Evolutionary conservation across 805 yeast genomes (phyloP).

Genomic region (Monosporozyma servazzii): DNA sequence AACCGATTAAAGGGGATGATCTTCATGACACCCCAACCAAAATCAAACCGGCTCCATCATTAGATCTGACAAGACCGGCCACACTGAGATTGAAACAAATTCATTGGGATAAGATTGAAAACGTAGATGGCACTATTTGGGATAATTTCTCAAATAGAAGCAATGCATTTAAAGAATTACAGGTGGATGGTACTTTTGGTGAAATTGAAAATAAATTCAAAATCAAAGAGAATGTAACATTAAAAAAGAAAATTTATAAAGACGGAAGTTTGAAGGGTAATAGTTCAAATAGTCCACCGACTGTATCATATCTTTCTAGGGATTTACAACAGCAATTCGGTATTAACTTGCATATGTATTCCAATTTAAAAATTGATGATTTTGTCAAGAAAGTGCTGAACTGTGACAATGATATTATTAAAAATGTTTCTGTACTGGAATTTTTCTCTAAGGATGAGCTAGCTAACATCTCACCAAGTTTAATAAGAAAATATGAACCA

Average conservation of each 20-base stretch:
- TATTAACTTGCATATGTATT: conserved; percentile 61
- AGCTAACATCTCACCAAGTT: conserved; percentile 46
- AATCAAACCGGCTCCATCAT: conserved; percentile 21
- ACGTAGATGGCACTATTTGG: conserved; percentile 58
- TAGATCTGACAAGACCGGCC: conserved; percentile 8
- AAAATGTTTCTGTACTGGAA: conserved; percentile 52
- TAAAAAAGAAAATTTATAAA: conserved; percentile 28
- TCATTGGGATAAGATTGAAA: conserved; percentile 72
- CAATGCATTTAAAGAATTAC: conserved; percentile 40
- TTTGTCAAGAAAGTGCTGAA: conserved; percentile 45
- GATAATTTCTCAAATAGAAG: conserved; percentile 31
- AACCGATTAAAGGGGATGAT: neutral
- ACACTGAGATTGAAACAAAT: conserved; percentile 63
- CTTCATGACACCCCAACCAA: neutral
- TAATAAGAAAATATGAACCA: conserved; percentile 52
- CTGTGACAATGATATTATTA: conserved; percentile 49
- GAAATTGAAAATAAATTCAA: conserved; percentile 53
- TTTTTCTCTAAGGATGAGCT: conserved; percentile 62
- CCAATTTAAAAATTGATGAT: conserved; percentile 43
- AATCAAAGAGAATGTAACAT: conserved; percentile 35
- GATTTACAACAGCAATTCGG: conserved; percentile 75
- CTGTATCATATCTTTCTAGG: conserved; percentile 50
- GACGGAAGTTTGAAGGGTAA: conserved; percentile 26
- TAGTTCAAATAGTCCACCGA: conserved; percentile 32
- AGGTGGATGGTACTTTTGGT: conserved; percentile 51